These are phyloP conservation scores for Cordyceps sp. DNA, from an alignment of 2,329 filamentous ascomycete genomes.

Conservation along the genomic window DNA sequence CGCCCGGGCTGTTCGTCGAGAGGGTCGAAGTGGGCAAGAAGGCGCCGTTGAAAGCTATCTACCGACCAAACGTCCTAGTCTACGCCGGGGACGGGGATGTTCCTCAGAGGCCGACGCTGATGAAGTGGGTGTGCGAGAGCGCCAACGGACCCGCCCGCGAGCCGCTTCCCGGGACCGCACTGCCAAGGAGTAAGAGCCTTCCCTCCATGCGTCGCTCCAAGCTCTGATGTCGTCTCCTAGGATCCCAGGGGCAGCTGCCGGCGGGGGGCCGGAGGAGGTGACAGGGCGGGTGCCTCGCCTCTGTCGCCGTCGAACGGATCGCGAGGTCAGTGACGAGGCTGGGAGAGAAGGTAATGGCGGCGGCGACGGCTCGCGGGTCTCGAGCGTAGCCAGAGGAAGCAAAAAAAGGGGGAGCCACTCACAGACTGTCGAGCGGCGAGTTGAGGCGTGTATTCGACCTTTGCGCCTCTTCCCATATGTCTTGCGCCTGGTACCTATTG, in stretches of 20 bases:
- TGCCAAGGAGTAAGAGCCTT: conserved; percentile 12
- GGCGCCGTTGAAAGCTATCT: conserved; percentile 13
- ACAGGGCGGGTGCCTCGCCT: neutral
- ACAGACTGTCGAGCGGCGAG: no score
- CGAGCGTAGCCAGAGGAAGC: neutral
- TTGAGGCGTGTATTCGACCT: neutral
- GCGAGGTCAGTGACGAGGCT: neutral
- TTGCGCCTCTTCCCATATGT: no score
- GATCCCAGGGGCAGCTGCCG: conserved; percentile 3
- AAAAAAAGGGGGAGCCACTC: neutral
- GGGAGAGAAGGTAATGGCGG: neutral
- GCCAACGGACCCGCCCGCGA: conserved; percentile 5
- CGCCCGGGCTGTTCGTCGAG: conserved; percentile 20
- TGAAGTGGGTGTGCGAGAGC: conserved; percentile 17
- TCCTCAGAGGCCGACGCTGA: conserved; percentile 14
- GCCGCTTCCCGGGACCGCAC: conserved; percentile 5
- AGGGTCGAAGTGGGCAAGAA: conserved; percentile 17
- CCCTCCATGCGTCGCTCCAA: conserved; percentile 6
- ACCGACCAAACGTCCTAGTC: conserved; percentile 16
- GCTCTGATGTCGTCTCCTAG: conserved; percentile 13
- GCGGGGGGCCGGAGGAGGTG: conserved; percentile 1
- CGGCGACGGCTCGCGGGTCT: no score
- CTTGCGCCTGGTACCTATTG: no score
- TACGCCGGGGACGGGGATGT: conserved; percentile 11
- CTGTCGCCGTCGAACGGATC: neutral